Evolutionary conservation across 148 eudicot species (phyloP).

Genomic region (Linanthus parryae): DNA sequence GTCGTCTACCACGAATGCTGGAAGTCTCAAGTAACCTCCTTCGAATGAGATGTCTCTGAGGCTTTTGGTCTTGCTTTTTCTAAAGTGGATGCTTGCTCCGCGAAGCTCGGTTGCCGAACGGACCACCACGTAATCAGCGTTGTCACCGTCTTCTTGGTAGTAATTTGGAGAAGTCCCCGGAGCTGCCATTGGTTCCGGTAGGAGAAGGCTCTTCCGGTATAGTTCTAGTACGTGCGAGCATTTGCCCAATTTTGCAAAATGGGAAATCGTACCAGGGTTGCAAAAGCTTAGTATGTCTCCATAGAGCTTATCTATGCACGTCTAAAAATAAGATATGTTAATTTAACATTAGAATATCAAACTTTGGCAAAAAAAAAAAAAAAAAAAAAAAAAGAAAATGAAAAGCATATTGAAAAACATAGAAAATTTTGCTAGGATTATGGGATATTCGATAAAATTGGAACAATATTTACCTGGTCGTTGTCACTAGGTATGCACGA

Average conservation of each 20-base stretch:
- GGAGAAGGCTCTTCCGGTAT: slow-evolving; percentile 19
- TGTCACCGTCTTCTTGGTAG: neutral
- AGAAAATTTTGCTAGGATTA: neutral
- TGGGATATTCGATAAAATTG: neutral
- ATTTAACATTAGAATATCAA: neutral
- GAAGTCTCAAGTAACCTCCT: slow-evolving; percentile 21
- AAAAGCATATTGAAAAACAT: too few species aligned
- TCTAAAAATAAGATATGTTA: neutral
- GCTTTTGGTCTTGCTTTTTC: slow-evolving; percentile 12
- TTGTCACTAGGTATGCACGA: neutral
- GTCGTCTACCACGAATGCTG: slow-evolving; percentile 21
- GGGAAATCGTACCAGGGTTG: neutral
- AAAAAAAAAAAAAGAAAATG: too few species aligned
- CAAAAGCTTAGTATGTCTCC: slow-evolving; percentile 11
- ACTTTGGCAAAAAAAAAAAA: neutral
- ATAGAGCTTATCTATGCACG: slow-evolving; percentile 10
- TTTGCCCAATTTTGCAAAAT: slow-evolving; percentile 6
- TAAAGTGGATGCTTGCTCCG: slow-evolving; percentile 25
- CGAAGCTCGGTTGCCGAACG: slow-evolving; percentile 25
- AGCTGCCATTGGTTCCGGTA: too few species aligned
- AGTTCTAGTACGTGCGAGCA: slow-evolving; percentile 17
- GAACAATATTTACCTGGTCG: neutral
- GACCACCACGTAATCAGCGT: slow-evolving; percentile 11
- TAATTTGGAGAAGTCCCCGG: neutral
- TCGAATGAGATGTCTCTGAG: slow-evolving; percentile 23